These are phyloP conservation scores for Cordyceps militaris DNA, from an alignment of 2,329 filamentous ascomycete genomes.

Conservation along the genomic window DNA sequence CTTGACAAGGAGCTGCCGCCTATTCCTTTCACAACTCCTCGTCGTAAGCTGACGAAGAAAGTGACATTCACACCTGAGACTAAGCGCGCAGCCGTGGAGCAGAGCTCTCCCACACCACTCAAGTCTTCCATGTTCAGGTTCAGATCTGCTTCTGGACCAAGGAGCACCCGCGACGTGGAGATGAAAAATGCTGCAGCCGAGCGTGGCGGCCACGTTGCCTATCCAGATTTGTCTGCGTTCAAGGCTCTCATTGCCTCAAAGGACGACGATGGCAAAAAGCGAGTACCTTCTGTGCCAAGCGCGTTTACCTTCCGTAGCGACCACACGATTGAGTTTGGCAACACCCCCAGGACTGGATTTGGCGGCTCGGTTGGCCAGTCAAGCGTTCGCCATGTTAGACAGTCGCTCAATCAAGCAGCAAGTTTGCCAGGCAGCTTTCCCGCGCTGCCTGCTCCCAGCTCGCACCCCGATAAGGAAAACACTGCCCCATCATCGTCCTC, in stretches of 20 bases:
- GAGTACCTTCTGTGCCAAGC: constrained; percentile 40
- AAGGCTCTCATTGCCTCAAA: constrained; percentile 25
- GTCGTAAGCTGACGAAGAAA: constrained; percentile 59
- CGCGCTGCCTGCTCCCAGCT: constrained; percentile 21
- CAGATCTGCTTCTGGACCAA: constrained; percentile 24
- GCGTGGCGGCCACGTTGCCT: constrained; percentile 32
- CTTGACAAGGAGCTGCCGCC: constrained; percentile 47
- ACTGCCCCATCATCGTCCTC: constrained; percentile 30
- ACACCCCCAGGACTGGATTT: constrained; percentile 43
- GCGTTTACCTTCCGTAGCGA: constrained; percentile 61
- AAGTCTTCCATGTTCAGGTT: constrained; percentile 40
- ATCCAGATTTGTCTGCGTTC: constrained; percentile 46
- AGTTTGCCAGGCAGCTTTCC: constrained; percentile 53
- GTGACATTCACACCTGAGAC: constrained; percentile 74
- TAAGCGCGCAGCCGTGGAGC: constrained; percentile 38
- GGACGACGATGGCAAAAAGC: constrained; percentile 19
- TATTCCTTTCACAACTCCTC: constrained; percentile 56
- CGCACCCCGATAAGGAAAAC: constrained; percentile 50
- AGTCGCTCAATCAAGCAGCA: constrained; percentile 37
- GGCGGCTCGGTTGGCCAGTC: constrained; percentile 52
- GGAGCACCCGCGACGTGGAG: constrained; percentile 20
- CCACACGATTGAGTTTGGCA: constrained; percentile 54
- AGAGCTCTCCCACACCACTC: constrained; percentile 50
- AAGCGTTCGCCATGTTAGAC: constrained; percentile 53
- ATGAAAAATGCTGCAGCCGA: constrained; percentile 20